Percentiles rank a stretch among this genome's conserved stretches.
Conservation (phyloP, 495 filamentous ascomycete species). For the Hyaloscypha finlandica region DNA sequence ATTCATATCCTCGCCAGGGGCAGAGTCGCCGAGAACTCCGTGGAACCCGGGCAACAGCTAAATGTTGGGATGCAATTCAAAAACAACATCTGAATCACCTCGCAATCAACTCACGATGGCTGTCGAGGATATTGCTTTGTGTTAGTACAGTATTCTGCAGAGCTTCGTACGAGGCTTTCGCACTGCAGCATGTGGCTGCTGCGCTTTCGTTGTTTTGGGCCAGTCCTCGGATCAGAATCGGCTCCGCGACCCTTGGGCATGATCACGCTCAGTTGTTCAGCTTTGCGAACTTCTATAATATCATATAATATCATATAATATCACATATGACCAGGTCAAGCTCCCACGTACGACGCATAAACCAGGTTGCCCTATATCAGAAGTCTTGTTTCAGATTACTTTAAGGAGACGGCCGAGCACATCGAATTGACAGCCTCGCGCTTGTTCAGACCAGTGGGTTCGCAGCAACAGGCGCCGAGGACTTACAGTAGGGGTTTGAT, state of each 20-base stretch:
- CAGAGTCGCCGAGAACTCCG: neutral
- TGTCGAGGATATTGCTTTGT: neutral
- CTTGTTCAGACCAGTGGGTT: neutral
- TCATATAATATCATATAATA: neutral
- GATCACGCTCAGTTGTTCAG: neutral
- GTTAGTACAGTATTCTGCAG: neutral
- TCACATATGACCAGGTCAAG: neutral
- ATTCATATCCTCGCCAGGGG: neutral
- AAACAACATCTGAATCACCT: neutral
- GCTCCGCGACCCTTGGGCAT: neutral
- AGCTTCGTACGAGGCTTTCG: neutral
- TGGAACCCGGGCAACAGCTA: neutral
- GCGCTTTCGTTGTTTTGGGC: neutral
- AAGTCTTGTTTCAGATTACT: neutral
- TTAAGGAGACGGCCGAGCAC: neutral
- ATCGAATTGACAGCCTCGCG: no score
- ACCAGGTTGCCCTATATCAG: no score
- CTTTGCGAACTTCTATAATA: neutral
- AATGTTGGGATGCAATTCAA: neutral
- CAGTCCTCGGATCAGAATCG: neutral
- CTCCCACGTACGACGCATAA: neutral
- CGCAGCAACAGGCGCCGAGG: neutral
- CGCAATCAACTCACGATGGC: neutral
- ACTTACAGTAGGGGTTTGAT: neutral
- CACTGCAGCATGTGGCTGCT: neutral